Percentiles rank a stretch among this genome's conserved stretches.
phyloP scores from a whole-genome alignment of 2,329 filamentous ascomycete genomes.

The Cercospora berteroae region DNA sequence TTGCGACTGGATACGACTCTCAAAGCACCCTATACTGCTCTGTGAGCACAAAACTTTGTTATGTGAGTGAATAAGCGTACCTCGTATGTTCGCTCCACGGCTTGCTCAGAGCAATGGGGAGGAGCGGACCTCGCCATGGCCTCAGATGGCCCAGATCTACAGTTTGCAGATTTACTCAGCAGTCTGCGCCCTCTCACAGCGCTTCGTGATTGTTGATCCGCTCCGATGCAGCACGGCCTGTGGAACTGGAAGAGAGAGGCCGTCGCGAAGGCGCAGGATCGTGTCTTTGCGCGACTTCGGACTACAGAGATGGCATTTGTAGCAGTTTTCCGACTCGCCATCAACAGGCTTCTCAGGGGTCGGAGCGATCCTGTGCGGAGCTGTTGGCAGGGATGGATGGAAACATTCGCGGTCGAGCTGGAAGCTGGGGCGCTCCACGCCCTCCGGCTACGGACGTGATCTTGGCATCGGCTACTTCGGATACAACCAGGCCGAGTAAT shows the following conservation, averaged over 20 bases:
- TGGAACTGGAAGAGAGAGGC: background rate
- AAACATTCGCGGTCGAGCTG: background rate
- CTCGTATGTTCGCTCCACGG: constrained; percentile 2
- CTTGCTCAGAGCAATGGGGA: background rate
- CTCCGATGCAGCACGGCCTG: background rate
- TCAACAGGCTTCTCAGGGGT: background rate
- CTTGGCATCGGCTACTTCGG: background rate
- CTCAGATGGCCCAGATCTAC: background rate
- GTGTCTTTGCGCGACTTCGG: background rate
- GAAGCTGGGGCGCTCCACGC: background rate
- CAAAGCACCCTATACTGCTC: background rate
- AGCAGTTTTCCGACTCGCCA: background rate
- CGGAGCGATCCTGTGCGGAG: background rate
- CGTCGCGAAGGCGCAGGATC: background rate
- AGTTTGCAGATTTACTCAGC: background rate
- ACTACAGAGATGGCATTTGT: background rate
- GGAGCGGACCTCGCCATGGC: background rate
- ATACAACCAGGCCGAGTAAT: background rate
- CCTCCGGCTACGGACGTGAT: background rate
- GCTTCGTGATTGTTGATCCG: background rate
- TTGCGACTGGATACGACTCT: background rate
- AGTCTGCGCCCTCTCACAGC: background rate
- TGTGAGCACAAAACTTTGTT: background rate
- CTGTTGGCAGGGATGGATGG: background rate
- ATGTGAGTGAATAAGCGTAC: background rate